Conservation (phyloP, 2,329 filamentous ascomycete species). For the Coleophoma eucalyptorum region DNA sequence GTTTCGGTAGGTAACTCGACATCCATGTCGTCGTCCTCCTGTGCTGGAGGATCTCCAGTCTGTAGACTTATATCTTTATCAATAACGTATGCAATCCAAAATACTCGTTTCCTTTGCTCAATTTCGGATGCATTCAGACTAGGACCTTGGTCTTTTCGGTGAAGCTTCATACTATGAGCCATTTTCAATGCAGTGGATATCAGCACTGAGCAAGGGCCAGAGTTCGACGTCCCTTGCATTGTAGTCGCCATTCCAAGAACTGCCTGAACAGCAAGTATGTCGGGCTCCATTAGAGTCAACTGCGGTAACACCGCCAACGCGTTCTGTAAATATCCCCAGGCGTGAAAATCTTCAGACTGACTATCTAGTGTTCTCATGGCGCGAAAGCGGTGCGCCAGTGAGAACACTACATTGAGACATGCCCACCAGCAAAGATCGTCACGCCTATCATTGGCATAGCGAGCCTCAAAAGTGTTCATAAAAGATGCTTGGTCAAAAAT, state of each 20-base stretch:
- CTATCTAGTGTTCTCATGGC: constrained; percentile 8
- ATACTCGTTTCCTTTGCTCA: constrained; percentile 49
- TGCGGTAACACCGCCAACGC: constrained; percentile 8
- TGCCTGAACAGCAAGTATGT: constrained; percentile 14
- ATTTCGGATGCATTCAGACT: constrained; percentile 8
- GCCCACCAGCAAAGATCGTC: constrained; percentile 16
- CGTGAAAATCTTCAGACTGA: constrained; percentile 6
- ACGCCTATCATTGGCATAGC: constrained; percentile 7
- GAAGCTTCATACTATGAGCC: constrained; percentile 15
- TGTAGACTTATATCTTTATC: constrained; percentile 62
- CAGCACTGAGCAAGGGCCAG: constrained; percentile 11
- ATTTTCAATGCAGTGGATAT: constrained; percentile 14
- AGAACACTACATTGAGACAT: constrained; percentile 16
- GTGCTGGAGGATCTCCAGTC: constrained; percentile 54
- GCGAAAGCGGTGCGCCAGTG: constrained; percentile 13
- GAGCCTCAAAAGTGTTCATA: constrained; percentile 3
- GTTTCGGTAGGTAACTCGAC: constrained; percentile 10
- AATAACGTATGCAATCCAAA: constrained; percentile 63
- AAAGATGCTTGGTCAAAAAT: constrained; percentile 10
- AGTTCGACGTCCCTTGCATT: constrained; percentile 18
- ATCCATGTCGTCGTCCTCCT: constrained; percentile 53
- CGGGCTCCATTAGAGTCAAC: constrained; percentile 6
- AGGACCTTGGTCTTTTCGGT: constrained; percentile 7
- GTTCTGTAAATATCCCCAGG: constrained; percentile 14
- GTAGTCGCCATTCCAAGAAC: constrained; percentile 18